Conservation (phyloP, 1,284 basidiomycete species). For the Puccinia sorghi region DNA sequence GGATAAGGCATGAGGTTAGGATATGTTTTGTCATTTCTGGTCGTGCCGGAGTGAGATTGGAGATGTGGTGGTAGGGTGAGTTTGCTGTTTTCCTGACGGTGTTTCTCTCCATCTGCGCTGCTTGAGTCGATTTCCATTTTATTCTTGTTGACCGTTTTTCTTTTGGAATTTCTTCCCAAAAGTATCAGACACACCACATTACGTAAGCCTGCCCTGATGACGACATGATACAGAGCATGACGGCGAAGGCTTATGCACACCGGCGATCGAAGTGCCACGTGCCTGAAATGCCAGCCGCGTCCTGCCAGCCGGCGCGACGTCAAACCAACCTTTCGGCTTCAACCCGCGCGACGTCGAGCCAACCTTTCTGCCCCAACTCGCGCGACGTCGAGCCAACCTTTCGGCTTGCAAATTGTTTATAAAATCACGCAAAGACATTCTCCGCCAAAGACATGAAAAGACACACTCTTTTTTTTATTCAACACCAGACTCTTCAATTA, state of each 20-base stretch:
- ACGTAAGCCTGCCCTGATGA: conserved; percentile 7
- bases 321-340: too few relatives aligned
- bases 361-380: too few relatives aligned
- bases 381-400: too few relatives aligned
- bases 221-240: neutral
- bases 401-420: too few relatives aligned
- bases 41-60: conserved; percentile 51
- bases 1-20: conserved; percentile 69
- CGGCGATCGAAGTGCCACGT: too few relatives aligned
- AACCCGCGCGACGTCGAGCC: too few relatives aligned
- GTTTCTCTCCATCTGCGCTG: neutral
- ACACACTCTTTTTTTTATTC: too few relatives aligned
- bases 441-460: too few relatives aligned
- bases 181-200: neutral
- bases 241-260: neutral
- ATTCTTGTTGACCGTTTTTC: neutral
- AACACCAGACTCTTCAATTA: too few relatives aligned
- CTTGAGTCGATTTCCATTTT: neutral
- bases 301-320: too few relatives aligned
- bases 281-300: too few relatives aligned
- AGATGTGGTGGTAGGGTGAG: conserved; percentile 28
- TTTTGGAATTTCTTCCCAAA: neutral
- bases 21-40: conserved; percentile 50
- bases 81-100: neutral
- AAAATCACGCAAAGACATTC: too few relatives aligned